Evolutionary conservation across 371 early-diverging fungal species (phyloP).

Genomic region (Apophysomyces sp.): DNA sequence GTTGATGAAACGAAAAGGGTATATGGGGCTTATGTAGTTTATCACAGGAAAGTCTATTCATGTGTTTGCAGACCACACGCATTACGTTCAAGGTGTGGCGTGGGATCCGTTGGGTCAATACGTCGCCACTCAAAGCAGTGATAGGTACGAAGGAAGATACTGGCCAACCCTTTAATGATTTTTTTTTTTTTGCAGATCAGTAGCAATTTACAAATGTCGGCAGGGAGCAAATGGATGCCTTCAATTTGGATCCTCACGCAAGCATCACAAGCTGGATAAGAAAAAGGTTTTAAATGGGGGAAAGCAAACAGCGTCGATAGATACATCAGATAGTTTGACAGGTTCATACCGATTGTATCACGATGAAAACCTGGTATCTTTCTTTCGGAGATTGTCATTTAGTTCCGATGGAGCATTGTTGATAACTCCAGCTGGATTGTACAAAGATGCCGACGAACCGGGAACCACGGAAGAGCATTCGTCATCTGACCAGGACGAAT

Average conservation of each 20-base stretch:
- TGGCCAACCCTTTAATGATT: background rate
- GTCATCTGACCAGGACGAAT: slow-evolving; percentile 23
- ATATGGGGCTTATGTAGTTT: background rate
- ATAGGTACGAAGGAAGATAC: slow-evolving; percentile 55
- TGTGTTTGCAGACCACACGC: slow-evolving; percentile 82
- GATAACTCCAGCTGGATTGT: slow-evolving; percentile 83
- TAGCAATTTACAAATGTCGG: slow-evolving; percentile 44
- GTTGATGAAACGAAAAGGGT: slow-evolving; percentile 1
- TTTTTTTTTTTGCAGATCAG: slow-evolving; percentile 33
- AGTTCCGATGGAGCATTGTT: slow-evolving; percentile 90
- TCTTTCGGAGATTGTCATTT: slow-evolving; percentile 88
- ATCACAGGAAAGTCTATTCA: slow-evolving; percentile 72
- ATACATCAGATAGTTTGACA: background rate
- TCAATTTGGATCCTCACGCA: slow-evolving; percentile 22
- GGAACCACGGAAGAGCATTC: slow-evolving; percentile 5
- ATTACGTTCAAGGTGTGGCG: slow-evolving; percentile 94
- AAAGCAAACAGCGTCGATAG: slow-evolving; percentile 13
- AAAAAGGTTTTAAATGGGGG: slow-evolving; percentile 8
- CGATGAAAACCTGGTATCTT: slow-evolving; percentile 88
- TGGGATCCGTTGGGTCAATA: slow-evolving; percentile 94
- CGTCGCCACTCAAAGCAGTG: slow-evolving; percentile 91
- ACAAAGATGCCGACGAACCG: slow-evolving; percentile 14
- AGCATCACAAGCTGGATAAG: slow-evolving; percentile 16
- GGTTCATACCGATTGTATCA: slow-evolving; percentile 65
- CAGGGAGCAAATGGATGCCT: slow-evolving; percentile 19